Conservation (phyloP, 805 yeast species). For the Hanseniaspora hatyaiensis region DNA sequence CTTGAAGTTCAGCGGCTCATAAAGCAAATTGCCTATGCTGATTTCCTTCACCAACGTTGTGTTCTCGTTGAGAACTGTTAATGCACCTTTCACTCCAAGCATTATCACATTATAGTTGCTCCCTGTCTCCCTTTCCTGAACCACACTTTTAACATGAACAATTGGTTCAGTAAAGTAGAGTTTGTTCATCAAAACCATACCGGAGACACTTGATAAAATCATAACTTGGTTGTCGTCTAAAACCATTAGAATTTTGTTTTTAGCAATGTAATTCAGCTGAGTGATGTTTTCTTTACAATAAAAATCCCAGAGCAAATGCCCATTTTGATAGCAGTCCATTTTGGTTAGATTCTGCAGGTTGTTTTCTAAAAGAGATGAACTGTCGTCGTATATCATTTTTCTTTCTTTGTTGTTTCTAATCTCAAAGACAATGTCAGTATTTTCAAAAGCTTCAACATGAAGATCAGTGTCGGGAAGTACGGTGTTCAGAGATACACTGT, state of each 20-base stretch:
- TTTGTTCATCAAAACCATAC: conserved; percentile 30
- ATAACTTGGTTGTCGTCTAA: conserved; percentile 34
- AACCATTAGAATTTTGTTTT: conserved; percentile 37
- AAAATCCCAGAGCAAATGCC: conserved; percentile 32
- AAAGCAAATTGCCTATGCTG: conserved; percentile 25
- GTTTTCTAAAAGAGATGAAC: neutral
- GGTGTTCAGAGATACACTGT: conserved; percentile 28
- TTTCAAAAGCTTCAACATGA: conserved; percentile 25
- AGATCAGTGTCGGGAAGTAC: conserved; percentile 25
- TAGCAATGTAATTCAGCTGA: conserved; percentile 36
- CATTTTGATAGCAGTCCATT: conserved; percentile 29
- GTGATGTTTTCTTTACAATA: conserved; percentile 33
- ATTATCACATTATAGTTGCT: conserved; percentile 34
- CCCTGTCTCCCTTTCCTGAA: conserved; percentile 18
- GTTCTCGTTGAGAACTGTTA: conserved; percentile 28
- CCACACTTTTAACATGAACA: conserved; percentile 33
- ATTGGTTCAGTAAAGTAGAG: conserved; percentile 40
- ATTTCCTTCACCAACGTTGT: conserved; percentile 22
- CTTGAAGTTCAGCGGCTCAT: conserved; percentile 16
- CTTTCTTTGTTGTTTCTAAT: conserved; percentile 31
- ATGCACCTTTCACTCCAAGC: conserved; percentile 48
- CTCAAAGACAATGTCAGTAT: conserved; percentile 26
- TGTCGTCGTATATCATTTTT: conserved; percentile 19
- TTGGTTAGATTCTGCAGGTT: conserved; percentile 25
- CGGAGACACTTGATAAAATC: conserved; percentile 27